phyloP scores from a whole-genome alignment of 2,329 filamentous ascomycete species.

The Neonectria punicea region DNA sequence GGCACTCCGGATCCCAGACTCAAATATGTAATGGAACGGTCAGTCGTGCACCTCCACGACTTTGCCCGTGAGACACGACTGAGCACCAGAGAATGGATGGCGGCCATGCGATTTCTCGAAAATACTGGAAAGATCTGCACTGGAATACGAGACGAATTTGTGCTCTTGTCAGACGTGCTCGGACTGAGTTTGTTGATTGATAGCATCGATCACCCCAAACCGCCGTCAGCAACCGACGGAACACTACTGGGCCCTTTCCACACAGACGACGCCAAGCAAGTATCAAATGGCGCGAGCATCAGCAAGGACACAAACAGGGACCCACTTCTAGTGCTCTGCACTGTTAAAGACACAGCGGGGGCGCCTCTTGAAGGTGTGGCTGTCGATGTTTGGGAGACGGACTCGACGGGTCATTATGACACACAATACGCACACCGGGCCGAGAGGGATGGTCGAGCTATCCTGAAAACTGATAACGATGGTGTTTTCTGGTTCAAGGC shows the following conservation, averaged over 20 bases:
- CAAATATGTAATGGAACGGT: slow-evolving; percentile 74
- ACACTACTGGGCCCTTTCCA: slow-evolving; percentile 82
- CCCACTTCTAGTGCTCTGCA: slow-evolving; percentile 73
- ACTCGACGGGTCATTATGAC: slow-evolving; percentile 79
- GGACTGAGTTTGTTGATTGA: slow-evolving; percentile 80
- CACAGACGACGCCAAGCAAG: slow-evolving; percentile 72
- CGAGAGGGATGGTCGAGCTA: slow-evolving; percentile 44
- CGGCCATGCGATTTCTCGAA: slow-evolving; percentile 74
- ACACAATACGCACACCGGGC: slow-evolving; percentile 72
- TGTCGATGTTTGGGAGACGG: slow-evolving; percentile 83
- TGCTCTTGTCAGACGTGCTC: slow-evolving; percentile 78
- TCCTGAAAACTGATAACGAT: slow-evolving; percentile 40
- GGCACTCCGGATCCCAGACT: slow-evolving; percentile 68
- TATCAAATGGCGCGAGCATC: slow-evolving; percentile 65
- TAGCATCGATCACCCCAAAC: slow-evolving; percentile 80
- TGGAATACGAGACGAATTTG: slow-evolving; percentile 78
- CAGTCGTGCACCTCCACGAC: slow-evolving; percentile 79
- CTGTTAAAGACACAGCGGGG: slow-evolving; percentile 69
- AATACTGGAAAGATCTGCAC: slow-evolving; percentile 73
- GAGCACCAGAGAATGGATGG: slow-evolving; percentile 78
- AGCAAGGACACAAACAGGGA: slow-evolving; percentile 72
- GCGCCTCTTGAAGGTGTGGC: slow-evolving; percentile 69
- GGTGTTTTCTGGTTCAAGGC: slow-evolving; percentile 78
- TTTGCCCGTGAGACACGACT: slow-evolving; percentile 79
- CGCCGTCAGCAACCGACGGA: slow-evolving; percentile 72